Evolutionary conservation across 345 rosid species (phyloP).

Genomic region (Lepidium sativum): DNA sequence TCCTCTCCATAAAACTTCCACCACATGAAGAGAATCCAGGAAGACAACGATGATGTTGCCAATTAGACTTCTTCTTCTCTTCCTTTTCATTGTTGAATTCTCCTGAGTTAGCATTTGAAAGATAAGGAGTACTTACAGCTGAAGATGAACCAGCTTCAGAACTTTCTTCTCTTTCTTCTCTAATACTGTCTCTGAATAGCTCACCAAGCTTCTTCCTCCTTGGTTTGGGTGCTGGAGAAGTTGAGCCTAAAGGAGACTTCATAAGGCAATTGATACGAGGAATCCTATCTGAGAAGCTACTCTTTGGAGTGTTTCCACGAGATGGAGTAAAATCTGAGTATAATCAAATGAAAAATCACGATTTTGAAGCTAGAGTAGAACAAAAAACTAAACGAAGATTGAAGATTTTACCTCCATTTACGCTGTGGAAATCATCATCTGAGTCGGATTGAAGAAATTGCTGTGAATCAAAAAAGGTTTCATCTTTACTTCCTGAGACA

Average conservation of each 20-base stretch:
- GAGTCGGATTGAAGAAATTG: conserved; percentile 79
- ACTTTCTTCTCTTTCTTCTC: conserved; percentile 35
- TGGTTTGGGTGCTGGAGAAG: conserved; percentile 34
- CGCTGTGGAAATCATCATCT: conserved; percentile 90
- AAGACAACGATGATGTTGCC: conserved; percentile 56
- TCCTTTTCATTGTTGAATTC: conserved; percentile 38
- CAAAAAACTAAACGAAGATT: neutral
- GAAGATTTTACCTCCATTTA: conserved; percentile 58
- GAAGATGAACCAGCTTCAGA: conserved; percentile 23
- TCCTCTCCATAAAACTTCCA: conserved; percentile 55
- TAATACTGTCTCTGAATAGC: conserved; percentile 54
- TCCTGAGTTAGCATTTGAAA: conserved; percentile 45
- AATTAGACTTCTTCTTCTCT: conserved; percentile 41
- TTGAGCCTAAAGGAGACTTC: conserved; percentile 27
- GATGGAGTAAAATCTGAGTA: conserved; percentile 86
- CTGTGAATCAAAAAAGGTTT: conserved; percentile 71
- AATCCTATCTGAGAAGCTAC: conserved; percentile 36
- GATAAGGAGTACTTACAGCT: conserved; percentile 34
- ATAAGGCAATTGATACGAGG: conserved; percentile 30
- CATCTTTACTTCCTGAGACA: conserved; percentile 70
- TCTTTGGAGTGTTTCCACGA: conserved; percentile 72
- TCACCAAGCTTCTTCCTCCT: conserved; percentile 76
- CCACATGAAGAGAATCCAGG: conserved; percentile 58
- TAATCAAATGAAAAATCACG: neutral
- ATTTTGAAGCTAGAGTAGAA: neutral